These are phyloP conservation scores for Pseudogymnoascus pannorum DNA, from an alignment of 2,329 filamentous ascomycete species.

Conservation along the genomic window DNA sequence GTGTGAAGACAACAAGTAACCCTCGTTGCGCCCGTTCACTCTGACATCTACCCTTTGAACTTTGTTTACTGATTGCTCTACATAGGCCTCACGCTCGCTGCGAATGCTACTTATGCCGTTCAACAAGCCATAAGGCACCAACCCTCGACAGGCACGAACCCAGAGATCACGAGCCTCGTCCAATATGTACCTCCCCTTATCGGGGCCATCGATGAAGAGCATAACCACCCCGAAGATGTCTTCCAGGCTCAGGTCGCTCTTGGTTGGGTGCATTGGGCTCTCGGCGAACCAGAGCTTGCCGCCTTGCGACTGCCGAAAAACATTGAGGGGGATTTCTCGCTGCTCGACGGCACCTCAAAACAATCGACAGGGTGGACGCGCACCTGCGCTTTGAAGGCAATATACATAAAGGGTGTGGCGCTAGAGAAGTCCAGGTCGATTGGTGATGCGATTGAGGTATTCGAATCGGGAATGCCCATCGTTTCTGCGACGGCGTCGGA, in stretches of 20 bases:
- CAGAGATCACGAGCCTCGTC: slow-evolving; percentile 21
- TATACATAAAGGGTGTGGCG: slow-evolving; percentile 67
- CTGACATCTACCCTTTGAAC: slow-evolving; percentile 12
- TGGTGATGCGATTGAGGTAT: slow-evolving; percentile 57
- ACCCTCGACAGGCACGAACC: slow-evolving; percentile 15
- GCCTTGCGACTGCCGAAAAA: slow-evolving; percentile 55
- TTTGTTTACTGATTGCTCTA: slow-evolving; percentile 13
- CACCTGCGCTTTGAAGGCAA: slow-evolving; percentile 71
- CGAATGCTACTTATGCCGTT: slow-evolving; percentile 61
- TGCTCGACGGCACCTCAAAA: slow-evolving; percentile 44
- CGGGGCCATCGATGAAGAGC: slow-evolving; percentile 52
- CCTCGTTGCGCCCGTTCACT: slow-evolving; percentile 16
- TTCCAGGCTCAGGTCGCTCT: slow-evolving; percentile 79
- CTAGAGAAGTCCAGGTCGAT: slow-evolving; percentile 43
- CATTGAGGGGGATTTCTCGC: slow-evolving; percentile 47
- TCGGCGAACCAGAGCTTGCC: slow-evolving; percentile 60
- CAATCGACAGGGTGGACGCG: slow-evolving; percentile 66
- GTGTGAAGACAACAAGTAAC: slow-evolving; percentile 21
- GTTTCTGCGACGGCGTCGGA: slow-evolving; percentile 46
- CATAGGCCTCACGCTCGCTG: slow-evolving; percentile 61
- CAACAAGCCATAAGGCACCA: slow-evolving; percentile 40
- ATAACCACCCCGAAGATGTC: slow-evolving; percentile 45
- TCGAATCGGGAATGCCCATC: slow-evolving; percentile 58
- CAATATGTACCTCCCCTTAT: slow-evolving; percentile 36
- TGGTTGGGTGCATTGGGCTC: slow-evolving; percentile 76